These are phyloP conservation scores for Geranomyces michiganensis DNA, from an alignment of 192 early-diverging fungal species.

Conservation along the genomic window DNA sequence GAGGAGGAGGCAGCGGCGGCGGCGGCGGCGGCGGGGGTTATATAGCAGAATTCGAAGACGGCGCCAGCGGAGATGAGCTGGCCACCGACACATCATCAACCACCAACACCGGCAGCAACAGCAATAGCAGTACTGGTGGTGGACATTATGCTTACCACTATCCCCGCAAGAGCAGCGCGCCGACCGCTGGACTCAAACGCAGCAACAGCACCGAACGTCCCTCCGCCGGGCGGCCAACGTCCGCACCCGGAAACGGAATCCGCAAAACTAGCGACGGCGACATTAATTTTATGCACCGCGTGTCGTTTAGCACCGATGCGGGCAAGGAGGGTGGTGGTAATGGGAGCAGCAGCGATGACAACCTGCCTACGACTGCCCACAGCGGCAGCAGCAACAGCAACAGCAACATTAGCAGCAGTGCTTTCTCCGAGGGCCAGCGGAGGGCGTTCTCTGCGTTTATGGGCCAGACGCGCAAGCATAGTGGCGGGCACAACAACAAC, in stretches of 20 bases:
- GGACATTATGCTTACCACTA: too few species aligned
- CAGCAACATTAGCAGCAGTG: neutral
- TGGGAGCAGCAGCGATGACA: neutral
- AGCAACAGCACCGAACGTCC: conserved; percentile 1
- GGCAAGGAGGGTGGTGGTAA: neutral
- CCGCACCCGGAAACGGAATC: neutral
- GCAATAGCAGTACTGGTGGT: too few species aligned
- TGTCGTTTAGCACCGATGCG: conserved; percentile 19
- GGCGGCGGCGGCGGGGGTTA: neutral
- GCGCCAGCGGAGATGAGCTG: too few species aligned
- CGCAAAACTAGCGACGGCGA: conserved; percentile 24
- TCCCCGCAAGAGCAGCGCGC: conserved; percentile 7
- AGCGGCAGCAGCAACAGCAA: neutral
- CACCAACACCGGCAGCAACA: too few species aligned
- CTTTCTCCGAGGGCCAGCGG: conserved; percentile 18
- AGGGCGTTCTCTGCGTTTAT: conserved; percentile 27
- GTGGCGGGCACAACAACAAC: conserved; percentile 1
- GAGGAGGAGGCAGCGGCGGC: too few species aligned
- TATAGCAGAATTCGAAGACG: neutral
- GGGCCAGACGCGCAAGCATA: conserved; percentile 27
- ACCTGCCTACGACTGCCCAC: neutral
- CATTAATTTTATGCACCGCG: conserved; percentile 16
- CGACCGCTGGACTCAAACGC: neutral
- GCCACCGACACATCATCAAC: too few species aligned
- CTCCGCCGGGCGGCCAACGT: neutral